Base-by-base conservation (phyloP, 257 asterid genomes). In the Ilex asprella region DNA sequence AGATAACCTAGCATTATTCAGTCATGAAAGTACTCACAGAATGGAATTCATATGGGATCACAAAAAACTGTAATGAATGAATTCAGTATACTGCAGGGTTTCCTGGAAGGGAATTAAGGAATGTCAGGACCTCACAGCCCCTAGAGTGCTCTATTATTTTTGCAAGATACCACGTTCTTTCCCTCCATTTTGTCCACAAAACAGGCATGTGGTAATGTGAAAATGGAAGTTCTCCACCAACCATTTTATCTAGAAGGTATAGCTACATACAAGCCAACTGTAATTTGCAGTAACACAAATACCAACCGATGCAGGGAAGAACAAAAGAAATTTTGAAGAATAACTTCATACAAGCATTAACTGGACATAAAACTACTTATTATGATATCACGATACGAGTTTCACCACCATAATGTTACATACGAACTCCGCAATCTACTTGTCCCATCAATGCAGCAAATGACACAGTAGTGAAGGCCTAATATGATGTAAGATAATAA, bases 351-450 rank as follows among this genome's bases (percentile, higher is more conserved):
- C 14, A 15, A 16, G 9, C 27, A 66, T 12, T n/a, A 21, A n/a
- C 64, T 16, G 32, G 57, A n/a, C 29, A 52, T 6, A 49, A 4
- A 12, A 49, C 21, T 35, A 31, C 70, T 66, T 57, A 58, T 47
- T 66, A 47, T 53, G 30, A 49, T 32, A 53, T 43, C 16, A 66
- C 39, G 14, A 44, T 16, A 66, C 30, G 16, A 61, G 60, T 56
- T 79, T 11, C 54, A 12, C 3, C 14, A 35, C 41, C 41, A 35
- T 8, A 35, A 63, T 51, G 56, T 47, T 59, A 73, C 76, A 72
- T 53, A 35, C 66, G 73, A 53, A 68, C 63, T 64, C 54, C 29
- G 73, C 58, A 65, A 69, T 53, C 56, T 54, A 67, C 61, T 49
- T 54, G 16, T 52, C 54, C 50, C 59, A 44, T 61, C 73, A 66